Base-by-base conservation (phyloP, 140 eudicot genomes). In the Anethum foeniculum region DNA sequence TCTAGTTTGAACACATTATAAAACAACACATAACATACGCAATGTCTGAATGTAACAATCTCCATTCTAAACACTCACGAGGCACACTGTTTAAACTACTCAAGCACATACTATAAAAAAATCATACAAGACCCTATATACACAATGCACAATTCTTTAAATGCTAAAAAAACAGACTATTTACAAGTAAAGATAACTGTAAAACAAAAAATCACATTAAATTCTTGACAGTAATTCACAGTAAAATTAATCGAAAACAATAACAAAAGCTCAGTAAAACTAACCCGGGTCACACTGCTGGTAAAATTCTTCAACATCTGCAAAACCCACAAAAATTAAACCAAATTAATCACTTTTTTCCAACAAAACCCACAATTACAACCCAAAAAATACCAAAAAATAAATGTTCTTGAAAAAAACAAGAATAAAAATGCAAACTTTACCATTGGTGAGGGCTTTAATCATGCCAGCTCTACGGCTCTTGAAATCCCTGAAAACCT, bases 271-370 rank as follows among this genome's bases (percentile, higher is more conserved):
- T 11, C 32, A 62, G 32, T 14, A 32, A 30, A 32, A 83, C 89
- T 78, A 36, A 89, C 93, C 93, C 75, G 95, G 95, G 86, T 90
- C 95, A 77, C 95, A 90, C 82, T 82, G 92, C 86, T 85, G 92
- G 83, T 83, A 88, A 56, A 90, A 90, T 30, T 88, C 88, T 60
- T 88, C 92, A 82, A 88, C 90, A 81, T 90, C 95, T 86, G 88
- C 79, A 81, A 25, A 76, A 84, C 76, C 80, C 71, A 81, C 44
- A 62, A 41, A 82, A 32, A 77, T 67, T 8, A 46, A 46, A 5
- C 47, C 36, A 18, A 78, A 27, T 69, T 69, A 13, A 54, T 49
- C 46, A 27, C n/a, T 30, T 27, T 83, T 69, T 64, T 32, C 28
- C 0, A 25, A 47, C 54, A 71, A 19, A 74, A 13, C 58, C 78